Evolutionary conservation across 768 basidiomycete genomes (phyloP), one percentile per base, ranked within the genome.

Genomic region (Austroboletus eburneus): DNA sequence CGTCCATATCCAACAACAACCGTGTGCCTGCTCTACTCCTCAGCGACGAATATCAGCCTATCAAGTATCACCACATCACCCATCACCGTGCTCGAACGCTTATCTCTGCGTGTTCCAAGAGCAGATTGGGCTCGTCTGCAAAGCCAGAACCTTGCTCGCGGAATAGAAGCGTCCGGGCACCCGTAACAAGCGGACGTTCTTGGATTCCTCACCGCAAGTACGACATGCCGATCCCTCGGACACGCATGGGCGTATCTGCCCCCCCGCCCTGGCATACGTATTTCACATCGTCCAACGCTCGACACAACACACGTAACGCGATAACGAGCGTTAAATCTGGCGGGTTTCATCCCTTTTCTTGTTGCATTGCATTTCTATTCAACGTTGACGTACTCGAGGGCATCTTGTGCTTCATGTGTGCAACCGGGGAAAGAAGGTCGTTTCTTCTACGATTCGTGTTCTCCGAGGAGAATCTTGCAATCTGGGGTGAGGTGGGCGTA

Each of bases 11-110:
- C 30, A 32, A 7, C 30, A 13, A 7, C 30, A 13, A 9, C 30
- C 30, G 27, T 27, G 27, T 12, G 14, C 30, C 8, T 13, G 14
- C 7, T 32, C 30, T n/a, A n/a, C n/a, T n/a, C n/a, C n/a, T n/a
- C n/a, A n/a, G n/a, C n/a, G n/a, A n/a, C n/a, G n/a, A 6, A 4
- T 39, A 55, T 41, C 35, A 13, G 36, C 38, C 38, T 40, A 46
- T 40, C 45, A 14, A 12, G 7, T 10, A 20, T 16, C 32, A 27
- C 35, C 22, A 51, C 38, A 32, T 49, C 48, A 32, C 23, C 29
- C 29, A 6, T 20, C 29, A 24, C 7, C 34, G n/a, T 14, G 30
- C 12, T 13, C 4, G 30, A 10, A 32, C 14, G 30, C 30, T 32
- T 32, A 32, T 32, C 30, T 32, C 30, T 32, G 30, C 13, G 30